Conservation (phyloP, 1,139 yeast species). For the Yamadazyma siamensis region DNA sequence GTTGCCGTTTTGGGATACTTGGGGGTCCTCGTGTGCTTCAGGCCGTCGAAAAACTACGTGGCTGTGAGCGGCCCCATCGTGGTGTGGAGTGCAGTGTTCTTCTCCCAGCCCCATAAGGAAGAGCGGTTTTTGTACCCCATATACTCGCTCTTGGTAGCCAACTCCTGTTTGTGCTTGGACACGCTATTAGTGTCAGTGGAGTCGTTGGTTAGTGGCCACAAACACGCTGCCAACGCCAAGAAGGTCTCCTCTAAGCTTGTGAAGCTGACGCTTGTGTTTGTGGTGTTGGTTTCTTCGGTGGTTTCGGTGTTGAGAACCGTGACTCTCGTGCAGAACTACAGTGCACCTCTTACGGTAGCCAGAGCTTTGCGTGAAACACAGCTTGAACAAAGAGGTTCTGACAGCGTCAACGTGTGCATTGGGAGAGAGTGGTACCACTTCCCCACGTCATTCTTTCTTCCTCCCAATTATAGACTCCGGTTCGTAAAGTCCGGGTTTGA, state of each 20-base stretch:
- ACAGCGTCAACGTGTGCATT: constrained; percentile 59
- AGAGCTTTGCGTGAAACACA: constrained; percentile 1
- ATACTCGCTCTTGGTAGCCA: constrained; percentile 63
- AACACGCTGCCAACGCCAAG: background rate
- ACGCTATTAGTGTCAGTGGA: no score
- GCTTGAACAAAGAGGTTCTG: constrained; percentile 1
- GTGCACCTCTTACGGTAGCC: constrained; percentile 49
- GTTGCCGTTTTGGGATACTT: constrained; percentile 44
- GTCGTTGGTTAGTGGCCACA: background rate
- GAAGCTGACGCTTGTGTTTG: background rate
- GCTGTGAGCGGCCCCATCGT: constrained; percentile 33
- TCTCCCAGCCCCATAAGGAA: constrained; percentile 85
- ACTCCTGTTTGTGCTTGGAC: constrained; percentile 54
- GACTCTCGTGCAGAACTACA: constrained; percentile 51
- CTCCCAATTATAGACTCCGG: constrained; percentile 53
- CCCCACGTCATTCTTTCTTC: constrained; percentile 83
- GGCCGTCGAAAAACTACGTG: constrained; percentile 12
- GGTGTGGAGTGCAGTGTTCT: constrained; percentile 68
- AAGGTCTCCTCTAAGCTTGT: background rate
- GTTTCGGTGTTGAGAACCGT: constrained; percentile 37
- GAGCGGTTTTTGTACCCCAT: constrained; percentile 88
- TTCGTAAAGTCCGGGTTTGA: constrained; percentile 78
- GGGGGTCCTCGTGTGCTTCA: constrained; percentile 28
- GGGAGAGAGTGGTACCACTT: constrained; percentile 96
- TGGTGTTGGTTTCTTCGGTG: constrained; percentile 11